Percentiles rank a stretch among this genome's conserved stretches.
Conservation (phyloP, 2,329 filamentous ascomycete species). For the Trichoderma sp. region DNA sequence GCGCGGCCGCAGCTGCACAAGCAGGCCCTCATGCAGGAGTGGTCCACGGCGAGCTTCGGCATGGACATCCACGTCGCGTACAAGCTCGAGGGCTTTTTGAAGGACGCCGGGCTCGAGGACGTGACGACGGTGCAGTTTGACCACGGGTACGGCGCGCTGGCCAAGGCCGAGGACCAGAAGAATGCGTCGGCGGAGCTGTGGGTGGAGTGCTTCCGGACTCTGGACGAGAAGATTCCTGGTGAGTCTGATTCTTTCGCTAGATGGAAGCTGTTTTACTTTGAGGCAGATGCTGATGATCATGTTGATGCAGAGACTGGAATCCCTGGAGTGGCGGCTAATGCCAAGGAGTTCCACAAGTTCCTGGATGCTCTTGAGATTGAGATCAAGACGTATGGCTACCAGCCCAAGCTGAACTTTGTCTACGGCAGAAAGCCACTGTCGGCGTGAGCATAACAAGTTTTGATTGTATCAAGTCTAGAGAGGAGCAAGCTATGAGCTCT, state of each 20-base stretch:
- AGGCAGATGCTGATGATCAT: too few species aligned
- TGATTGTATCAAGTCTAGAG: too few species aligned
- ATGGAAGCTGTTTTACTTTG: too few species aligned
- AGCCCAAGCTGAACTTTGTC: not conserved
- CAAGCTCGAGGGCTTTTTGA: not conserved
- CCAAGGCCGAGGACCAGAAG: not conserved
- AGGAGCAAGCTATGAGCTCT: too few species aligned
- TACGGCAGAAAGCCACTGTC: not conserved
- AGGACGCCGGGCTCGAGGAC: not conserved
- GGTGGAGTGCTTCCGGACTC: not conserved
- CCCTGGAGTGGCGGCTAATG: too few species aligned
- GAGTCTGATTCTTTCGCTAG: too few species aligned
- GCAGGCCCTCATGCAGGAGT: not conserved
- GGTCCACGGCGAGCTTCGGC: not conserved
- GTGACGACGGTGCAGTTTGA: not conserved
- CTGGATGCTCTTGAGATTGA: not conserved
- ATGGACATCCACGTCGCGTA: not conserved
- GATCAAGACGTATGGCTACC: conserved; percentile 3
- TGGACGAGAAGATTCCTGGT: not conserved
- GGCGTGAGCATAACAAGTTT: not conserved
- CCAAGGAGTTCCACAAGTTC: not conserved
- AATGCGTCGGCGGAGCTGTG: not conserved
- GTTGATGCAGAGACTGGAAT: too few species aligned
- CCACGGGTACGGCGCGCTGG: not conserved
- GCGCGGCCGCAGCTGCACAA: not conserved